phyloP scores from a whole-genome alignment of 2,329 filamentous ascomycete species.

The Plectosphaerella plurivora region DNA sequence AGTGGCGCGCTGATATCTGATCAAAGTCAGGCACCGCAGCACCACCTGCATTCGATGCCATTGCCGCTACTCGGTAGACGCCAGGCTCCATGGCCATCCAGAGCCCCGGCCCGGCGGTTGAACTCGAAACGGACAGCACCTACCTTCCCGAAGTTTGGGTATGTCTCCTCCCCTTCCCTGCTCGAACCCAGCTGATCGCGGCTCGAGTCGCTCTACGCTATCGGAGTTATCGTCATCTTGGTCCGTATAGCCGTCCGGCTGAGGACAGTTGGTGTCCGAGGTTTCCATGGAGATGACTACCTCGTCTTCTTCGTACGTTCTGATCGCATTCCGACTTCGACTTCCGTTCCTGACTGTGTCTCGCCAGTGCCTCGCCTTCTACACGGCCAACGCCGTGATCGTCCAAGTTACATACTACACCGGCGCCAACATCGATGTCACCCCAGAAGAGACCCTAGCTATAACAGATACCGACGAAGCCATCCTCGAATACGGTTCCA shows the following conservation, averaged over 20 bases:
- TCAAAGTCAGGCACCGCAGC: too few relatives aligned
- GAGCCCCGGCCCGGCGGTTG: conserved; percentile 6
- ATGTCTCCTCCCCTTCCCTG: not conserved
- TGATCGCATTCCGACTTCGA: too few relatives aligned
- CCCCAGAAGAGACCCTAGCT: conserved; percentile 4
- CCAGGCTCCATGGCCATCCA: not conserved
- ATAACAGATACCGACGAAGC: conserved; percentile 15
- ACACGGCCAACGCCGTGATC: conserved; percentile 15
- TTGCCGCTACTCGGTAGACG: too few relatives aligned
- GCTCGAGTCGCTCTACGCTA: conserved; percentile 10
- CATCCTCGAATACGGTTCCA: conserved; percentile 14
- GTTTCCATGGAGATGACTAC: conserved; percentile 15
- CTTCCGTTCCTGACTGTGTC: not conserved
- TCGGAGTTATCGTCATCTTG: conserved; percentile 12
- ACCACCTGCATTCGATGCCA: too few relatives aligned
- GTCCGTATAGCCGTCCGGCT: conserved; percentile 12
- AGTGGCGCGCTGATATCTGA: too few relatives aligned
- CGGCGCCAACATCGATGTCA: conserved; percentile 17
- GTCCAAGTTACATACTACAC: conserved; percentile 18
- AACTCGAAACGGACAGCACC: conserved; percentile 8
- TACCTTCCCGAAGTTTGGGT: conserved; percentile 15
- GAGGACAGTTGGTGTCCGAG: conserved; percentile 12
- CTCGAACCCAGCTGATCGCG: not conserved
- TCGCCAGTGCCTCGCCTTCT: conserved; percentile 15
- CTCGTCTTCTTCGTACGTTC: conserved; percentile 11